phyloP scores from a whole-genome alignment of 1,284 basidiomycete genomes.

The Cutaneotrichosporon cavernicola region DNA sequence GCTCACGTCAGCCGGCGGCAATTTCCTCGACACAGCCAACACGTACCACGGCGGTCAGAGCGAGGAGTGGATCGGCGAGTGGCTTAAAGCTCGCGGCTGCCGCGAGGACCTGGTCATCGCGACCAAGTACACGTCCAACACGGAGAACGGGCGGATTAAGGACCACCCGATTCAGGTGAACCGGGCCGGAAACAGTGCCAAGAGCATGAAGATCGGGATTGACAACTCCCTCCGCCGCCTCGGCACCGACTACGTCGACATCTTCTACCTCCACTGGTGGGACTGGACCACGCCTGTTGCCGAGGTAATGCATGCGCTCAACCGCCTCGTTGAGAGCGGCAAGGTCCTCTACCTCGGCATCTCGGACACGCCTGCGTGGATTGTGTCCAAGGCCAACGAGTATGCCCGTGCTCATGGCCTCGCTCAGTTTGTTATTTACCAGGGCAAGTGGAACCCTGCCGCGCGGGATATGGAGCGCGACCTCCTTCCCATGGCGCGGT shows the following conservation, averaged over 20 bases:
- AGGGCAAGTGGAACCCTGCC: slow-evolving; percentile 59
- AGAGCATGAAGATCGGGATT: slow-evolving; percentile 25
- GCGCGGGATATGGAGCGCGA: slow-evolving; percentile 61
- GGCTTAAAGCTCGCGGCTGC: slow-evolving; percentile 48
- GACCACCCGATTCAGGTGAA: slow-evolving; percentile 40
- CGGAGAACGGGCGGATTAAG: slow-evolving; percentile 9
- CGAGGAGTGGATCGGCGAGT: slow-evolving; percentile 53
- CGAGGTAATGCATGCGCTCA: slow-evolving; percentile 54
- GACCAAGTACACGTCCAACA: slow-evolving; percentile 36
- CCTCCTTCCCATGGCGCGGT: slow-evolving; percentile 61
- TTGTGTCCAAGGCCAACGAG: slow-evolving; percentile 60
- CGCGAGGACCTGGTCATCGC: slow-evolving; percentile 38
- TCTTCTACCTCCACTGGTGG: slow-evolving; percentile 55
- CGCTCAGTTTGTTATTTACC: slow-evolving; percentile 62
- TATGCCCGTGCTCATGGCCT: slow-evolving; percentile 58
- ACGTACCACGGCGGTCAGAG: slow-evolving; percentile 46
- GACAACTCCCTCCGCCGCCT: slow-evolving; percentile 52
- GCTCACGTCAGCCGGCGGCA: slow-evolving; percentile 35
- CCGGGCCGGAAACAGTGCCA: slow-evolving; percentile 46
- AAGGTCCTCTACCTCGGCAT: slow-evolving; percentile 55
- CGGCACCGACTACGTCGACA: slow-evolving; percentile 55
- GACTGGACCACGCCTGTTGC: slow-evolving; percentile 52
- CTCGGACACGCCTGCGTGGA: slow-evolving; percentile 60
- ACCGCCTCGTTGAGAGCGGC: slow-evolving; percentile 49
- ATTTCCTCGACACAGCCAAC: slow-evolving; percentile 52